Base-by-base conservation (phyloP, 192 early-diverging fungal species). In the Piromyces sp. region DNA sequence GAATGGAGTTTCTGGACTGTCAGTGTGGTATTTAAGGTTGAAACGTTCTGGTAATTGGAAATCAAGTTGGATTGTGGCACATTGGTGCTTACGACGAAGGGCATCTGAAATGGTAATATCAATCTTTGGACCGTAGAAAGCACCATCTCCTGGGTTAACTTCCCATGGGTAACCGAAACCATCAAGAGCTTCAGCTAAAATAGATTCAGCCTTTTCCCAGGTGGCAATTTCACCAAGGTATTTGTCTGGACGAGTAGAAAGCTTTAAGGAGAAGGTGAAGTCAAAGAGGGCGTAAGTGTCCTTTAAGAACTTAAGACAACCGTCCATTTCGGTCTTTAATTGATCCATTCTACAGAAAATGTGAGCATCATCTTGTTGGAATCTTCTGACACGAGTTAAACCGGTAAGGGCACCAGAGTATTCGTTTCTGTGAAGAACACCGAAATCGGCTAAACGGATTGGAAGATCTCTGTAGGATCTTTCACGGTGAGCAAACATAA, bases 61-160 rank as follows among this genome's bases (percentile, higher is more conserved):
- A 87, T 98, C 97, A 40, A 99, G 91, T 87, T 98, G 96, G 82
- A 98, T 94, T 5, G 97, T 99, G 38, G 97, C 97, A 86, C 97
- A 99, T 88, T 98, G 97, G 85, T 94, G 93, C 40, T 89, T 91
- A 51, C 97, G 94, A 83, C 92, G 89, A 80, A 99, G 90, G 17
- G 96, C 97, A 87, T 99, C 97, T 17, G 92, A 89, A 85, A 99
- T 94, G 40, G 92, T 92, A 86, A 99, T 98, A 88, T 99, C 97
- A 85, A 99, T 95, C 93, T 99, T 99, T 85, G 97, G 97, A n/a
- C 97, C 97, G 86, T 99, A 99, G 92, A 99, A 99, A 29, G 97
- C 97, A 68, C 97, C 97, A 87, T 99, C 97, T 82, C 95, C 95
- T 14, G 92, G 93, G 86, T 98, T 95, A 79, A 98, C 79, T 84